Evolutionary conservation across 306 rosid species (phyloP).

Genomic region (Oxytropis ochrocephala): DNA sequence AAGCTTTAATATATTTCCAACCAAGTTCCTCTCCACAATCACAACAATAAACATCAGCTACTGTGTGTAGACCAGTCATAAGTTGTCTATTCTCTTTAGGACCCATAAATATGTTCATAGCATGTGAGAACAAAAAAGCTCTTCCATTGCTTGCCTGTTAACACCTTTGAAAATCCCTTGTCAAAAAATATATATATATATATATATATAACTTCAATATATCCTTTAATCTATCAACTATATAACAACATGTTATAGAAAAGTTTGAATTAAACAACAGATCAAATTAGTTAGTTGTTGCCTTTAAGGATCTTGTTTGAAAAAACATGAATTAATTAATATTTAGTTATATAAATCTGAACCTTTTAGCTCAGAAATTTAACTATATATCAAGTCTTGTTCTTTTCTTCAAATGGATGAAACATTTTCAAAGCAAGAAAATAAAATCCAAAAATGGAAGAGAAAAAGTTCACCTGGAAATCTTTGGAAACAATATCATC

Average conservation of each 20-base stretch:
- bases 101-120: slow-evolving; percentile 49
- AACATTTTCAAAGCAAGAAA: background rate
- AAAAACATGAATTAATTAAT: background rate
- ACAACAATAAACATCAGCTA: slow-evolving; percentile 48
- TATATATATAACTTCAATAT: too few relatives aligned
- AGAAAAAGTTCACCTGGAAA: slow-evolving; percentile 51
- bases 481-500: slow-evolving; percentile 62
- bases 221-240: too few relatives aligned
- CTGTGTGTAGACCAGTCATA: slow-evolving; percentile 57
- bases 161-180: slow-evolving; percentile 14
- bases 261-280: background rate
- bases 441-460: slow-evolving; percentile 8
- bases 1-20: slow-evolving; percentile 64
- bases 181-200: too few relatives aligned
- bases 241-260: too few relatives aligned
- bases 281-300: background rate
- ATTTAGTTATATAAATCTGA: background rate
- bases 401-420: slow-evolving; percentile 1
- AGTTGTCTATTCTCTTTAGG: slow-evolving; percentile 40
- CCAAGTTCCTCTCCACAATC: slow-evolving; percentile 60
- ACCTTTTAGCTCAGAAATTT: background rate
- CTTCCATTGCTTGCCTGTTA: slow-evolving; percentile 53
- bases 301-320: background rate
- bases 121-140: slow-evolving; percentile 65
- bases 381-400: background rate